phyloP scores from a whole-genome alignment of 2,329 filamentous ascomycete genomes.

The Aspergillus amoenus region DNA sequence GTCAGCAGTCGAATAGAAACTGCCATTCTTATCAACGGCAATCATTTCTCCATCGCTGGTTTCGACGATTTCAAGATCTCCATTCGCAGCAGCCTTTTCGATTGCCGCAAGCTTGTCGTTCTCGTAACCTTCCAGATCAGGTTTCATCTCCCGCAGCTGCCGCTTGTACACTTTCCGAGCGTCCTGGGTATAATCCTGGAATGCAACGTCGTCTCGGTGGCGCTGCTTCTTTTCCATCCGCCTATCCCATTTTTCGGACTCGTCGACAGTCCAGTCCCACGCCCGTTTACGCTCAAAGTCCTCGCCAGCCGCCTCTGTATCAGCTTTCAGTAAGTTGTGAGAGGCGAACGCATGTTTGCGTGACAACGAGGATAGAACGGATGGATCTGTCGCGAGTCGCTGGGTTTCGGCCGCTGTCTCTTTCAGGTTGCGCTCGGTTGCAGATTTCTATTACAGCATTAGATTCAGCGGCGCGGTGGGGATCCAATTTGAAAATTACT shows the following conservation, averaged over 20 bases:
- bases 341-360: slow-evolving; percentile 84
- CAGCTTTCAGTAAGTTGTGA: slow-evolving; percentile 90
- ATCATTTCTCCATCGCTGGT: slow-evolving; percentile 93
- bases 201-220: slow-evolving; percentile 80
- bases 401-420: slow-evolving; percentile 82
- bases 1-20: slow-evolving; percentile 86
- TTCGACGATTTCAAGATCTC: slow-evolving; percentile 89
- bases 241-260: slow-evolving; percentile 91
- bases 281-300: slow-evolving; percentile 98
- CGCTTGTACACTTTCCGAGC: slow-evolving; percentile 92
- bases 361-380: slow-evolving; percentile 72
- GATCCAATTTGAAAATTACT: slow-evolving; percentile 20
- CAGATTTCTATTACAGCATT: slow-evolving; percentile 39
- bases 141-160: slow-evolving; percentile 73
- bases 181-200: slow-evolving; percentile 84
- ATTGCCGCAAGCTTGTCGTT: slow-evolving; percentile 81
- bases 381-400: slow-evolving; percentile 73
- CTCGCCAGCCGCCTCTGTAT: slow-evolving; percentile 78
- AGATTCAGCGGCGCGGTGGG: slow-evolving; percentile 13
- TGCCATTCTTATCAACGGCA: slow-evolving; percentile 86
- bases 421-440: slow-evolving; percentile 64
- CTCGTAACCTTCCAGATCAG: slow-evolving; percentile 82
- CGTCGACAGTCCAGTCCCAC: slow-evolving; percentile 98
- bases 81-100: slow-evolving; percentile 78
- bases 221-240: slow-evolving; percentile 81